Base-by-base conservation (phyloP, 768 basidiomycete genomes). In the Hygrocybe coccinea region DNA sequence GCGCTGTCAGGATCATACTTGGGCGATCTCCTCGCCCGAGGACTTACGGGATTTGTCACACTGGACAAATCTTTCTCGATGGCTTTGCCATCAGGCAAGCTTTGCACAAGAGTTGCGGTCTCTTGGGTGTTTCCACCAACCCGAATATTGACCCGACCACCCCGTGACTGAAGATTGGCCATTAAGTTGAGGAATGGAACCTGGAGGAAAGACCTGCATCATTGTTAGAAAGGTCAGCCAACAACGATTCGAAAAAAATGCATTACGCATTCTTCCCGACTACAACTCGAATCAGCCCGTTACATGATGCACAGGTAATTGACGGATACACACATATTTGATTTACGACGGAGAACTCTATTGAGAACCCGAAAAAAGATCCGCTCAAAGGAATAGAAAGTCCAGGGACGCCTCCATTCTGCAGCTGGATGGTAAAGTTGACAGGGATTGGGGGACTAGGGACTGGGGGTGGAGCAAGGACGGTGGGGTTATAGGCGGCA, bases 41-140 rank as follows among this genome's bases (percentile, higher is more conserved):
- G 2, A 66, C 74, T 44, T 53, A 81, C 80, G 2, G 78, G 76
- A 59, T 79, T 78, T 2, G 66, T 60, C 2, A 63, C 57, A 4
- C 62, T 62, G 9, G 60, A 55, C 1, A 64, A 56, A 52, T 74
- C 72, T 65, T 88, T 89, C 46, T 79, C 71, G 22, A 87, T 69
- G 21, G 77, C 76, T 9, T 69, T 68, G 25, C 74, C 75, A 56
- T 82, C 76, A 0, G 78, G 65, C 7, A 83, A 77, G 35, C 70
- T 74, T 45, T 72, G 71, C 9, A 82, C 82, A 56, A 82, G 66
- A 3, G 69, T 64, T 7, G 83, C 85, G 2, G 74, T 79, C 54
- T 93, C 90, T 65, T 91, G 90, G 0, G 86, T 84, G 69, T 91
- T 93, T 46, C 89, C 89, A 22, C 90, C 89, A 1, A 91, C 74